Base-by-base conservation (phyloP, 257 asterid genomes). In the Solanum chilense region DNA sequence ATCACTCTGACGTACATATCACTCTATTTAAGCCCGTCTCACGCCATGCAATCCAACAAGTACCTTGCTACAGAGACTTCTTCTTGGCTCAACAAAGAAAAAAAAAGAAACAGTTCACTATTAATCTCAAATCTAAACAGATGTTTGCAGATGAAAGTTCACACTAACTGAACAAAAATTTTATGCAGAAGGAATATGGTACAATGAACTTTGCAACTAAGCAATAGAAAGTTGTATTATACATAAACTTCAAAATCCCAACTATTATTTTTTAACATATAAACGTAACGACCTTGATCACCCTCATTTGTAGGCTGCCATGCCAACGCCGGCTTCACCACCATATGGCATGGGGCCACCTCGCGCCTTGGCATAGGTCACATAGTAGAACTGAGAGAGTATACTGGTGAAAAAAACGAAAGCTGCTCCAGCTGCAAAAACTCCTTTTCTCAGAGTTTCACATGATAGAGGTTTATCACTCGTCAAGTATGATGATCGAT, bases 341-440 rank as follows among this genome's bases (percentile, higher is more conserved):
- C 96, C 95, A 33, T 90, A 86, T n/a, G 94, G 89, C 27, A 84
- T 29, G 23, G 60, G 87, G 88, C 90, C 82, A 41, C 89, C 96
- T 85, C 91, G 88, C 5, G 99, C 90, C 88, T 88, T 94, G 31
- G 96, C 92, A 71, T 90, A 95, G 31, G 92, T 91, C 47, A 90
- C 88, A 73, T 95, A 96, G 90, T 93, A 97, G 83, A 96, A 92
- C 91, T 94, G 92, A 0, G 99, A 96, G 87, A 94, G 66, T n/a
- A 97, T 92, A 88, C 90, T 90, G 0, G 98, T 96, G 95, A 97
- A 90, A 44, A 97, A 75, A 37, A 90, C 87, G 33, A 97, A 97
- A 4, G 99, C 95, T 2, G 99, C 98, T 66, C 98, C 99, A 3
- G 99, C 98, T 7, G 97, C 99, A 44, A 97, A 97, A 12, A 96